Base-by-base conservation (phyloP, 257 asterid genomes). In the Penstemon newberryi region DNA sequence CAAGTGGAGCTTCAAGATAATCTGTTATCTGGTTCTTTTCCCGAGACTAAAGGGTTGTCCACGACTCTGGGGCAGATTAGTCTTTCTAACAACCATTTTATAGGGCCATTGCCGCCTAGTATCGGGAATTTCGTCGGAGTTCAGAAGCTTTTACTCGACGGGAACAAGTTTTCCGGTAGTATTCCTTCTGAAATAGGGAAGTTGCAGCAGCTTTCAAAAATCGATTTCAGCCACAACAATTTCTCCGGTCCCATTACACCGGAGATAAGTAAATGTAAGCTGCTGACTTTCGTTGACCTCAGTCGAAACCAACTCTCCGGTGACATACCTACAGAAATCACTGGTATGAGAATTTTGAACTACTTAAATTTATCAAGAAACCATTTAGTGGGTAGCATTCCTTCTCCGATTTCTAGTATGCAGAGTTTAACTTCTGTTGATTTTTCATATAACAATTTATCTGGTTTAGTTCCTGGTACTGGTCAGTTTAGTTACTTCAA, bases 81-180 rank as follows among this genome's bases (percentile, higher is more conserved):
- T 52, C 90, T 92, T 12, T 92, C 98, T 3, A 88, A 92, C 67
- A 92, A 92, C 74, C 91, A 72, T 70, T 77, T 92, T 51, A 67
- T 84, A 4, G 98, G 98, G 25, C 82, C 85, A 12, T 73, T 93
- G 77, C 98, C 98, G 39, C 70, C 88, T 0, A 90, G 96, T 59
- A 88, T 93, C 66, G 97, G 97, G 37, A 83, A 84, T 45, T 93
- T 93, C 8, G 81, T 79, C 0, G 96, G 87, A 5, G 87, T 88
- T n/a, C 98, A 93, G 86, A 93, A 90, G 83, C 86, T 93, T 61
- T 77, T 93, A 78, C 96, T 93, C 5, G 98, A 93, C 70, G 97
- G 98, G 42, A 93, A 93, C 80, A 84, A 74, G 72, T 93, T 93
- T 56, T 73, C 97, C 3, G 98, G 97, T 45, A 67, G 56, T 44